Evolutionary conservation across 2,329 filamentous ascomycete genomes (phyloP), one percentile per base, ranked within the genome.

Genomic region (Penicillium expansum): DNA sequence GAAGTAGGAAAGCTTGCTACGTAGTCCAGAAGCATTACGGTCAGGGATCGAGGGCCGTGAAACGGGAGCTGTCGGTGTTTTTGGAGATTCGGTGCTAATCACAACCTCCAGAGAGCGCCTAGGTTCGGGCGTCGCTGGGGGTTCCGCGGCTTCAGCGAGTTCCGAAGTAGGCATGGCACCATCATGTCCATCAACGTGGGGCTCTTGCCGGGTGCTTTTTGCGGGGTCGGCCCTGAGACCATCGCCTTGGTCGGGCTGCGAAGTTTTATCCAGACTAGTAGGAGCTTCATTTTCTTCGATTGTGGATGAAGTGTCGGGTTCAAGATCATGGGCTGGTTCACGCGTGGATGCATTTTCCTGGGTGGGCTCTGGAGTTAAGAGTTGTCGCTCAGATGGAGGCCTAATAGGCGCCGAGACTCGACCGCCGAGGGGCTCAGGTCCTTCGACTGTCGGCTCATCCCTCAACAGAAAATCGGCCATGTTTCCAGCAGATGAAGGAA

Each of bases 1-100:
- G 55, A 76, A 80, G 58, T 80, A 79, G 9, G 75, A 75, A 24
- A 74, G 58, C 41, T 72, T 69, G 54, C 74, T 79, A 32, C 73
- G 75, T 14, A 75, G 59, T 6, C 77, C 76, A 10, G 66, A 65
- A 13, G 68, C 66, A 57, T 71, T 56, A 29, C 68, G 70, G 57
- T 64, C 58, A n/a, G 62, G 64, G 6, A 16, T 33, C 27, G 57
- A 33, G 9, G 48, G 48, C 7, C 56, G 48, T 43, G 33, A 49
- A 27, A 56, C 14, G 14, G 59, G 10, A 16, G 52, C 59, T 18
- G 38, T 32, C 8, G 58, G 45, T n/a, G 30, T 4, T 33, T 45
- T 38, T 0, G 37, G 44, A 5, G 32, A 22, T 37, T 49, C 41
- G 20, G 48, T 35, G 33, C 13, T 35, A 35, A 52, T 45, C 20